Evolutionary conservation across 1,139 yeast species (phyloP).

Genomic region (Blastobotrys elegans): DNA sequence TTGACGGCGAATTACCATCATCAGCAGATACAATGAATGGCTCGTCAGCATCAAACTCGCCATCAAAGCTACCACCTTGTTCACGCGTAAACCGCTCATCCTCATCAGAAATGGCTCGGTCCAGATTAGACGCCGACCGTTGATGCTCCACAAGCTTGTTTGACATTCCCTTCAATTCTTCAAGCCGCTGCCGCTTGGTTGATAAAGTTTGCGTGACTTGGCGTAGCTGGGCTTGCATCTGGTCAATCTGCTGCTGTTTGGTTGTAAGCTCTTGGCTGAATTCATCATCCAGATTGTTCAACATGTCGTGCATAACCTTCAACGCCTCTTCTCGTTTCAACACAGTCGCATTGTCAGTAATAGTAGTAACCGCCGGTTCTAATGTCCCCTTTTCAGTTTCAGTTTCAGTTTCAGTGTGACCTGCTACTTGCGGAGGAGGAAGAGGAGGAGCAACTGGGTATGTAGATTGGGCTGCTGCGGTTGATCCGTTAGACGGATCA

Average conservation of each 20-base stretch:
- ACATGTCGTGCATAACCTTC: conserved; percentile 38
- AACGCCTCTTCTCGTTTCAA: conserved; percentile 40
- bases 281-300: conserved; percentile 37
- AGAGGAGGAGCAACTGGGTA: not conserved
- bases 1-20: no score
- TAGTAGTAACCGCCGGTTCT: not conserved
- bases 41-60: conserved; percentile 76
- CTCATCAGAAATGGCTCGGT: conserved; percentile 54
- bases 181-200: conserved; percentile 42
- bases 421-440: not conserved
- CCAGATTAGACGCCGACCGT: conserved; percentile 50
- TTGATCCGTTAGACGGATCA: not conserved
- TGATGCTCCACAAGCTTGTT: conserved; percentile 43
- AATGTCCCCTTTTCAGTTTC: no score
- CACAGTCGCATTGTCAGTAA: not conserved
- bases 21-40: conserved; percentile 57
- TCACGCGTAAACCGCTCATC: conserved; percentile 46
- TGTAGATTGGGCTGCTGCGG: not conserved
- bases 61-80: conserved; percentile 35
- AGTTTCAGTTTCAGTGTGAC: not conserved
- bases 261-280: conserved; percentile 46
- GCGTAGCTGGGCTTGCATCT: conserved; percentile 45
- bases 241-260: conserved; percentile 44
- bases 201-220: conserved; percentile 45
- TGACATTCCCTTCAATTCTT: conserved; percentile 40